A percentile compares a stretch with the other conserved stretches of the same genome.
These are phyloP conservation scores for Diaporthe australafricana DNA, from an alignment of 2,329 filamentous ascomycete species.

Conservation along the genomic window DNA sequence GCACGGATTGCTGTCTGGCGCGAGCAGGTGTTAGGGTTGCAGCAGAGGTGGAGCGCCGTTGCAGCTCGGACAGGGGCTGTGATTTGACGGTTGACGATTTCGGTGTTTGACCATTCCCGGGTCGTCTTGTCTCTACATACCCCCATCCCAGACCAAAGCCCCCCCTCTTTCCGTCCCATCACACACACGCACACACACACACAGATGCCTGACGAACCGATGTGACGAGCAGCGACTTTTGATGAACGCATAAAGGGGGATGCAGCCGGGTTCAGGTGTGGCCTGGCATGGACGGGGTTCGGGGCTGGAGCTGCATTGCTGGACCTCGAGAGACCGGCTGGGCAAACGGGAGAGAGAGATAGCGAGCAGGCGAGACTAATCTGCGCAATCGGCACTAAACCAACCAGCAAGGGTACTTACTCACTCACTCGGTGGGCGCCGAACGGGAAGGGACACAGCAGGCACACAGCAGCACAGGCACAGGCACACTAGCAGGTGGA, in stretches of 20 bases:
- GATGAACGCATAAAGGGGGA: constrained; percentile 26
- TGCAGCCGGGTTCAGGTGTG: constrained; percentile 4
- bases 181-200: background rate
- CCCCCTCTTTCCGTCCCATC: background rate
- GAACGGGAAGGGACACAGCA: background rate
- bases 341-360: constrained; percentile 13
- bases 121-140: constrained; percentile 7
- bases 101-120: constrained; percentile 13
- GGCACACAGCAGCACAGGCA: background rate
- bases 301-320: background rate
- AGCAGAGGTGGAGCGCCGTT: constrained; percentile 16
- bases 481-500: constrained; percentile 17
- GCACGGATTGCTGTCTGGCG: constrained; percentile 23
- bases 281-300: constrained; percentile 1
- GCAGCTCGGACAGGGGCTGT: constrained; percentile 19
- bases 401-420: background rate
- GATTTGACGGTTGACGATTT: constrained; percentile 22
- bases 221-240: background rate
- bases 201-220: constrained; percentile 6
- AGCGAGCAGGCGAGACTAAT: constrained; percentile 13
- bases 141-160: background rate
- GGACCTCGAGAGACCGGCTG: background rate
- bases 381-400: constrained; percentile 21
- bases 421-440: constrained; percentile 17
- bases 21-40: constrained; percentile 11